A percentile compares a stretch with the other conserved stretches of the same genome.
These are phyloP conservation scores for Goniomonas avonlea DNA, from an alignment of 78 protist species.

Conservation along the genomic window DNA sequence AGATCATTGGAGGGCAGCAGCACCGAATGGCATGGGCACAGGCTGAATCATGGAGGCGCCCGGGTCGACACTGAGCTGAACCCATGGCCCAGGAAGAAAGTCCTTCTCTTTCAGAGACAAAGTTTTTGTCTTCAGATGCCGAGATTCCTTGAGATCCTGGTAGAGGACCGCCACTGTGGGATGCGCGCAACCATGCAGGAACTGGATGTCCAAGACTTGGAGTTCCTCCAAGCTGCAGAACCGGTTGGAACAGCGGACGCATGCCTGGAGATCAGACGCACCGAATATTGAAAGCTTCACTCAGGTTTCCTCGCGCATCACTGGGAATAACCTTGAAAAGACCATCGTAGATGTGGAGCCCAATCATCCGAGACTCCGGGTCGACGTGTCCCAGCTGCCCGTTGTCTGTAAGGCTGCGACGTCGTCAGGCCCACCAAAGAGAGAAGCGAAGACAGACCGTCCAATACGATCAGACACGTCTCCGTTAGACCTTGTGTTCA, in stretches of 20 bases:
- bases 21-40: slow-evolving; percentile 38
- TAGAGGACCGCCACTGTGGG: slow-evolving; percentile 68
- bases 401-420: too few species aligned
- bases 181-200: slow-evolving; percentile 30
- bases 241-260: not conserved
- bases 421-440: too few species aligned
- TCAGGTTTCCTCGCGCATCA: slow-evolving; percentile 3
- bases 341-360: slow-evolving; percentile 59
- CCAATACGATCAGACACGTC: slow-evolving; percentile 30
- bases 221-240: slow-evolving; percentile 46
- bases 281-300: slow-evolving; percentile 52
- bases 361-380: slow-evolving; percentile 55
- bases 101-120: slow-evolving; percentile 37
- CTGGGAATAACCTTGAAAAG: slow-evolving; percentile 49
- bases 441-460: too few species aligned
- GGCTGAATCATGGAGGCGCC: slow-evolving; percentile 51
- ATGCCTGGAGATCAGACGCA: not conserved
- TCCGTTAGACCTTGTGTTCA: slow-evolving; percentile 58
- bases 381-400: slow-evolving; percentile 55
- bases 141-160: slow-evolving; percentile 53
- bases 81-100: slow-evolving; percentile 39
- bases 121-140: slow-evolving; percentile 54
- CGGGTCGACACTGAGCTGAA: slow-evolving; percentile 44
- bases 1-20: too few species aligned
- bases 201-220: slow-evolving; percentile 62